These are phyloP conservation scores for Trichophyton equinum DNA, from an alignment of 2,329 filamentous ascomycete species.

Conservation along the genomic window DNA sequence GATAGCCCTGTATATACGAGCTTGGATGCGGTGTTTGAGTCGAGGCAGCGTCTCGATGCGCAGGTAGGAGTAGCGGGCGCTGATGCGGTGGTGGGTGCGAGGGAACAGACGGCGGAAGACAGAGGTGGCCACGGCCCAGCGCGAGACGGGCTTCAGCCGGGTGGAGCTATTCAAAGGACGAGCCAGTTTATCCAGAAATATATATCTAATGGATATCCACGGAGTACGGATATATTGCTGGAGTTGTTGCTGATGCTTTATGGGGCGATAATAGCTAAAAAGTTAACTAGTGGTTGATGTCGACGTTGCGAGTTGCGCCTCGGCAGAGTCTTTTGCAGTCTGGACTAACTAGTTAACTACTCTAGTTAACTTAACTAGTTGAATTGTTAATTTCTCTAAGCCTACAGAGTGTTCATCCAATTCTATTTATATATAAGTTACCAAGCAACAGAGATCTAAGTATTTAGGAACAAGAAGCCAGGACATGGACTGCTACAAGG, in stretches of 20 bases:
- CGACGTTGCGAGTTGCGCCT: too few relatives aligned
- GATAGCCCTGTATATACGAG: constrained; percentile 62
- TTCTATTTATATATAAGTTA: too few relatives aligned
- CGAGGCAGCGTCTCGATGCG: constrained; percentile 62
- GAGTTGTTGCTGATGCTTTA: too few relatives aligned
- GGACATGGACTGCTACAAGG: background rate
- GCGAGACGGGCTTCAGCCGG: background rate
- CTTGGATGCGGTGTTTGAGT: constrained; percentile 59
- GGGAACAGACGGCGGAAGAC: constrained; percentile 51
- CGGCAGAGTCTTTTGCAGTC: too few relatives aligned
- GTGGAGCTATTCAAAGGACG: background rate
- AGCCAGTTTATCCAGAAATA: background rate
- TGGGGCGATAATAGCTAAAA: background rate
- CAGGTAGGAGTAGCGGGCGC: constrained; percentile 55
- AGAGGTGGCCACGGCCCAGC: background rate
- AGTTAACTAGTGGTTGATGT: too few relatives aligned
- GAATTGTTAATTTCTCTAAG: too few relatives aligned
- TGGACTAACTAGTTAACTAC: too few relatives aligned
- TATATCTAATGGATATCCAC: too few relatives aligned
- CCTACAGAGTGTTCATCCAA: too few relatives aligned
- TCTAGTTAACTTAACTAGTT: too few relatives aligned
- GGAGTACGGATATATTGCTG: background rate
- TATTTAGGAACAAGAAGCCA: background rate
- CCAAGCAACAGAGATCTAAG: background rate
- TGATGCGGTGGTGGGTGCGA: constrained; percentile 49